Base-by-base conservation (phyloP, 2,329 filamentous ascomycete species). In the Penicillium sp. region DNA sequence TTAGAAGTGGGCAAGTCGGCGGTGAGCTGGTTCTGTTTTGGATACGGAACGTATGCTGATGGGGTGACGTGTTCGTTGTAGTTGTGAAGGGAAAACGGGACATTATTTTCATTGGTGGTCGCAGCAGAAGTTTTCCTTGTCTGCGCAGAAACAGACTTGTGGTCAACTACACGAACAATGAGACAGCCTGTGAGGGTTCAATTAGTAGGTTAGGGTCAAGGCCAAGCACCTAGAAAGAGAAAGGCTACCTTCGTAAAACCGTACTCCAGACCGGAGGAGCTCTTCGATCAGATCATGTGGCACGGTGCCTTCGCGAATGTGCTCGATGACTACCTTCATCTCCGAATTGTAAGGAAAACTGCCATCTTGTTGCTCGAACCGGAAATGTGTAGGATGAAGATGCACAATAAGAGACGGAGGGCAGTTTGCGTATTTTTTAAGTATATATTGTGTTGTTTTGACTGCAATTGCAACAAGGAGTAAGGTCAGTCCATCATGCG, bases 161-260 rank as follows among this genome's bases (percentile, higher is more conserved):
- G 89, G 69, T 97, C 90, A 65, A 95, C 84, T n/a, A 97, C 79
- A 70, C 95, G 87, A 33, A 99, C 91, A 61, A 99, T 97, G 52
- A 99, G 81, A 67, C 93, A 96, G 29, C 83, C 79, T 81, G 18
- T 52, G 31, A 33, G 38, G 29, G 48, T n/a, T 21, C 31, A 31
- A 47, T 56, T 24, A 51, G 41, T 10, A 34, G 28, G 15, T 2
- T 9, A 42, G 15, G 34, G 28, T 31, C 23, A 15, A 21, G 4
- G 10, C 29, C 31, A 42, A 49, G 12, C 38, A 26, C 43, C 31
- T 51, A 6, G 12, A 45, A 28, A 15, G 21, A 9, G 2, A 4
- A 41, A 24, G 44, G 9, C 8, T 73, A 80, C 89, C 91, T 71
- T 97, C 92, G 69, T 97, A 99, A 68, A 96, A 97, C 9, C 81